Evolutionary conservation across 768 basidiomycete genomes (phyloP).

Genomic region (Podaxis pistillaris): DNA sequence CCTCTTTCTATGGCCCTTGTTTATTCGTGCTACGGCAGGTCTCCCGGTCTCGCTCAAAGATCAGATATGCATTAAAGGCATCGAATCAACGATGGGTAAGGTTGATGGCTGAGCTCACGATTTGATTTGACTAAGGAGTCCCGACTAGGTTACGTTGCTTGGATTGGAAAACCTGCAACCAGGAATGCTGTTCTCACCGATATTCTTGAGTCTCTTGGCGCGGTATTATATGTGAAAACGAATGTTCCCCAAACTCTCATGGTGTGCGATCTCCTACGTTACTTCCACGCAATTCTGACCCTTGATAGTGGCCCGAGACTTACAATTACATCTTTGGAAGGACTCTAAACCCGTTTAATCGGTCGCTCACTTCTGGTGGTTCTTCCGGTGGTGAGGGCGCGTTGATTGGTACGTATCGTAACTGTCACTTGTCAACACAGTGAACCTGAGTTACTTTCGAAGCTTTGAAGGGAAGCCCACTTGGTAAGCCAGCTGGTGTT

Average conservation of each 20-base stretch:
- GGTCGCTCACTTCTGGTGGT: conserved; percentile 70
- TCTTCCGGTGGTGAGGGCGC: conserved; percentile 89
- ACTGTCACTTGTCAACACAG: background rate
- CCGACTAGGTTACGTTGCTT: conserved; percentile 64
- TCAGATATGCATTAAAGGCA: conserved; percentile 64
- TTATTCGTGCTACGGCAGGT: conserved; percentile 20
- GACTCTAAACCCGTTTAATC: conserved; percentile 75
- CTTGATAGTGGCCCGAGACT: conserved; percentile 68
- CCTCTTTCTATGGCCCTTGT: conserved; percentile 9
- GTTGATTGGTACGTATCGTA: conserved; percentile 47
- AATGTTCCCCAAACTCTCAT: conserved; percentile 79
- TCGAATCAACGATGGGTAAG: conserved; percentile 68
- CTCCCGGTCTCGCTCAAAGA: conserved; percentile 77
- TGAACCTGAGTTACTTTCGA: background rate
- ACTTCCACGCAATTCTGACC: background rate
- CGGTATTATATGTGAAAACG: conserved; percentile 69
- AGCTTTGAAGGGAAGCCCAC: conserved; percentile 45
- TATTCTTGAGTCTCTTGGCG: conserved; percentile 65
- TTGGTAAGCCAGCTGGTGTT: conserved; percentile 29
- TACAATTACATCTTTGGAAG: conserved; percentile 79
- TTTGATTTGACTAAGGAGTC: background rate
- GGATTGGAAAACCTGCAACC: conserved; percentile 60
- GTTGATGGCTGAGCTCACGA: background rate
- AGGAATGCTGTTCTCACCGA: conserved; percentile 64
- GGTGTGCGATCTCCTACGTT: conserved; percentile 33